These are phyloP conservation scores for Blastocystis sp. DNA, from an alignment of 352 stramenopile species.

Conservation along the genomic window DNA sequence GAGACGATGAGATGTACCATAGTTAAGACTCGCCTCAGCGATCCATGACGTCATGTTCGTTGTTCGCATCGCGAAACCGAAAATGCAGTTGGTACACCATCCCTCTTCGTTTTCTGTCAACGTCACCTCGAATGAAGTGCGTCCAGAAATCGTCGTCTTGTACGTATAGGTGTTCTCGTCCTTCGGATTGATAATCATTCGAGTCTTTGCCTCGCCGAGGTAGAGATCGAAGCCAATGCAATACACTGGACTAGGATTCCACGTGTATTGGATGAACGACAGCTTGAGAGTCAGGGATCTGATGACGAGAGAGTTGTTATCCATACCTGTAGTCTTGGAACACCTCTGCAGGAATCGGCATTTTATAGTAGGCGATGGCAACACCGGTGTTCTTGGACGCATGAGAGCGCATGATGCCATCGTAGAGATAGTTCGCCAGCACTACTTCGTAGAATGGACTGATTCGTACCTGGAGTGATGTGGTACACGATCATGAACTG, in stretches of 20 bases:
- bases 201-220: neutral
- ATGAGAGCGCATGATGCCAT: neutral
- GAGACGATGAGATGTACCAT: neutral
- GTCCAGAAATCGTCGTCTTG: neutral
- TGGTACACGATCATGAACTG: neutral
- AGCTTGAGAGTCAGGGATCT: neutral
- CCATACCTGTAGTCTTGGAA: neutral
- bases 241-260: neutral
- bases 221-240: constrained; percentile 1
- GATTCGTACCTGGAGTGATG: neutral
- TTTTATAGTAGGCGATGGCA: constrained; percentile 15
- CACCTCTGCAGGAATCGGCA: constrained; percentile 12
- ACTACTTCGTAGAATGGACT: neutral
- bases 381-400: neutral
- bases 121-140: neutral
- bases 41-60: neutral
- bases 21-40: neutral
- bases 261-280: constrained; percentile 14
- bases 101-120: constrained; percentile 19
- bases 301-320: neutral
- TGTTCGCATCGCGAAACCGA: neutral
- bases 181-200: constrained; percentile 3
- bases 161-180: neutral
- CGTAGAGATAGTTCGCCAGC: neutral
- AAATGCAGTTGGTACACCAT: constrained; percentile 29